Base-by-base conservation (phyloP, 441 rosid genomes). In the Geranium incanum region DNA sequence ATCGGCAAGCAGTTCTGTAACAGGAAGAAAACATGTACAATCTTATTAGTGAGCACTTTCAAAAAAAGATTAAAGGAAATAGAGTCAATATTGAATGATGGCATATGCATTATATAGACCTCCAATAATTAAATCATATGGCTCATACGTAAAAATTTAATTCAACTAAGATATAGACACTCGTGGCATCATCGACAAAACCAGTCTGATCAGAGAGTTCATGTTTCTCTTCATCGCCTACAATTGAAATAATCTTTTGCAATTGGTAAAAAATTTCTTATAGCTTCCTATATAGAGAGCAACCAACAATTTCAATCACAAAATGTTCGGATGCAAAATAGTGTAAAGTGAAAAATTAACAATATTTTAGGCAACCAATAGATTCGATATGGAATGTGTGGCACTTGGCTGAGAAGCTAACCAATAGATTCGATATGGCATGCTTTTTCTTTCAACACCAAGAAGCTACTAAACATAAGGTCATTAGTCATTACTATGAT, bases 141-240 rank as follows among this genome's bases (percentile, higher is more conserved):
- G 21, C 16, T 4, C n/a, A 13, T 55, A 11, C 1, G n/a, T 4
- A 12, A 11, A 21, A 68, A 6, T 21, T 18, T 16, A 66, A 12
- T 45, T 67, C 3, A 28, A 28, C 33, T 28, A 28, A 5, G 69
- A 15, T 4, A 7, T 2, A 36, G 68, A 55, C 55, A 88, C 97
- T 90, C 78, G 92, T 97, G 75, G 87, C 89, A 79, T 95, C 97
- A 80, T 92, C 91, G 63, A 86, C 83, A 65, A 95, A 91, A 45
- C 98, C 97, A 75, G 99, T 92, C 82, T 90, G 91, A 73, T 92
- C 97, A 80, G 90, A 92, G 16, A 92, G 70, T 0, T 88, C 93
- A 0, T 93, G 81, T 74, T 92, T 92, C 83, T 92, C 97, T 76
- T 86, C 92, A 70, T 95, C 97, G 1, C 96, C 98, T 3, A 95